phyloP scores from a whole-genome alignment of 2,329 filamentous ascomycete species.

The Phaeoacremonium minimum region DNA sequence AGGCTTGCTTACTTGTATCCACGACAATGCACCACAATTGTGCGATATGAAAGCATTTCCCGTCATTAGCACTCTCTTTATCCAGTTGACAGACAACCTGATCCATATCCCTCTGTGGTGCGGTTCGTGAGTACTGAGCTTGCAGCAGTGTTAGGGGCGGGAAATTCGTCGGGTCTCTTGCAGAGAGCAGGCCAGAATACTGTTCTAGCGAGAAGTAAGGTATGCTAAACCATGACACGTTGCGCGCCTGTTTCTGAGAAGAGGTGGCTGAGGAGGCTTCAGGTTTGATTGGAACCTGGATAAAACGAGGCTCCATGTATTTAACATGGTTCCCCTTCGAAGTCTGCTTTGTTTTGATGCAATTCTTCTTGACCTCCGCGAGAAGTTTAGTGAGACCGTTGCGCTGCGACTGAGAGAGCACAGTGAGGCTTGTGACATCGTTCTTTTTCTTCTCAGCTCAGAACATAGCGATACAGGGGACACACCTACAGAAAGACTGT shows the following conservation, averaged over 20 bases:
- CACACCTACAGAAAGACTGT: constrained; percentile 32
- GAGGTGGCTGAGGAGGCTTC: constrained; percentile 10
- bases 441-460: constrained; percentile 17
- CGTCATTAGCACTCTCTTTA: constrained; percentile 24
- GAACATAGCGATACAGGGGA: background rate
- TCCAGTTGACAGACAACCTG: constrained; percentile 35
- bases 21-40: constrained; percentile 44
- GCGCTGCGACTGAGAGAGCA: background rate
- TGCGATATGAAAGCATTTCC: constrained; percentile 40
- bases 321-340: constrained; percentile 31
- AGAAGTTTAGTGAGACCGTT: constrained; percentile 27
- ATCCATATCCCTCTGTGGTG: constrained; percentile 35
- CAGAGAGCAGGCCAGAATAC: constrained; percentile 31
- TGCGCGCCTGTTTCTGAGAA: constrained; percentile 7
- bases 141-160: constrained; percentile 39
- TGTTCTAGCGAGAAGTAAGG: constrained; percentile 42
- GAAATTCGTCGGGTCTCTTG: constrained; percentile 26
- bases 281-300: constrained; percentile 27
- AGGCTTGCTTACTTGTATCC: constrained; percentile 35
- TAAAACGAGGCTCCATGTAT: constrained; percentile 33
- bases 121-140: constrained; percentile 32
- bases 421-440: constrained; percentile 25
- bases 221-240: constrained; percentile 36
- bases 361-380: constrained; percentile 28
- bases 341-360: constrained; percentile 29